phyloP scores from a whole-genome alignment of 2,329 filamentous ascomycete species.

The Pyrenophora tritici-repentis region DNA sequence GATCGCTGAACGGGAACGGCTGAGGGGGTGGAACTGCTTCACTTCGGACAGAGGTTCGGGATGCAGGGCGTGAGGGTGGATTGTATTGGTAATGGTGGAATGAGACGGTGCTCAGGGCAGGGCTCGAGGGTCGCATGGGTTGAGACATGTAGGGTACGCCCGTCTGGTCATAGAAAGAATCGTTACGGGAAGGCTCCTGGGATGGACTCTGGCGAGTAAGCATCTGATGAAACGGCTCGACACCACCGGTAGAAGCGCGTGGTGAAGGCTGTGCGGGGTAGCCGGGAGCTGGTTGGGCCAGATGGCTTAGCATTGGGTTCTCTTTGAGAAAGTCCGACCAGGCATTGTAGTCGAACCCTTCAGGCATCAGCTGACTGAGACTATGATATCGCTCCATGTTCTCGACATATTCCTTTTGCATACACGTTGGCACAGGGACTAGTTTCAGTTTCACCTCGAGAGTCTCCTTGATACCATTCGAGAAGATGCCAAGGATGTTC shows the following conservation, averaged over 20 bases:
- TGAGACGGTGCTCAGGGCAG: slow-evolving; percentile 50
- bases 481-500: slow-evolving; percentile 83
- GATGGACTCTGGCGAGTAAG: slow-evolving; percentile 40
- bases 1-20: slow-evolving; percentile 25
- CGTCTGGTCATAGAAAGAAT: slow-evolving; percentile 36
- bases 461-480: slow-evolving; percentile 81
- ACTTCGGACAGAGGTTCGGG: slow-evolving; percentile 46
- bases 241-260: slow-evolving; percentile 32
- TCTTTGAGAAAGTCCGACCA: slow-evolving; percentile 80
- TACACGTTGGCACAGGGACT: slow-evolving; percentile 71
- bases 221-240: slow-evolving; percentile 47
- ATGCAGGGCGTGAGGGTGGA: slow-evolving; percentile 46
- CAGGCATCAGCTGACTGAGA: slow-evolving; percentile 61
- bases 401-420: slow-evolving; percentile 64
- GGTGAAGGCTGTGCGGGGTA: slow-evolving; percentile 24
- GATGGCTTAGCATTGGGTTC: slow-evolving; percentile 58
- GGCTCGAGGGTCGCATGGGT: slow-evolving; percentile 52
- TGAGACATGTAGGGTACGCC: slow-evolving; percentile 34
- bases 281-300: slow-evolving; percentile 34
- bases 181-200: slow-evolving; percentile 30
- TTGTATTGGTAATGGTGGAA: slow-evolving; percentile 40
- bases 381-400: slow-evolving; percentile 66
- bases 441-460: slow-evolving; percentile 91
- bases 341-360: slow-evolving; percentile 70
- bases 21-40: slow-evolving; percentile 29